Evolutionary conservation across 2,329 filamentous ascomycete species (phyloP), one percentile per base, ranked within the genome.

Genomic region (Trichoderma koningiopsis): DNA sequence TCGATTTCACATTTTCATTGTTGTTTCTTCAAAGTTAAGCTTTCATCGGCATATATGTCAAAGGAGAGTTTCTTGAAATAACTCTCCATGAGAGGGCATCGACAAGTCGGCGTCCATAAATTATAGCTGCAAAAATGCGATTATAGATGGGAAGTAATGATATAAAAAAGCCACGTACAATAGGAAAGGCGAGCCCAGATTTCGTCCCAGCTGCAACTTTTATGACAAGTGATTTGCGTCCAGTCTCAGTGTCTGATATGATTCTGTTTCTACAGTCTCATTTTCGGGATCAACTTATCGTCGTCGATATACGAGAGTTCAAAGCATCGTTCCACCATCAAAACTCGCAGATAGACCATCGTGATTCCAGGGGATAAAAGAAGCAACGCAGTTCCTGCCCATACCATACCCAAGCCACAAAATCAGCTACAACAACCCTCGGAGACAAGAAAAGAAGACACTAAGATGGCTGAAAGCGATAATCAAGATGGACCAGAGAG

Each of bases 401-500:
- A n/a, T 8, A 19, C 16, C n/a, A 14, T 37, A 5, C 14, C 22
- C 27, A 16, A 14, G 49, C 49, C 22, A 10, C 61, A n/a, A 8
- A 14, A 22, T 55, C 61, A 16, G n/a, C 7, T 52, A 29, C 37
- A 55, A 14, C 63, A 55, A 5, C 49, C 63, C n/a, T 8, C 11
- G 22, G 35, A 55, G 19, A 29, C 10, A 24, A 40, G 11, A 10
- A 55, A 33, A 22, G 53, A 68, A 7, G 5, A 5, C 10, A 2
- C 7, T 10, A 1, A 55, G 33, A 11, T 27, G 19, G 14, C 29
- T 11, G n/a, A 49, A 35, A 40, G n/a, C 29, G 55, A 59, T 1
- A 5, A 11, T 16, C 35, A 49, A 37, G 55, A 33, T 22, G 65
- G 65, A 29, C 65, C 65, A 60, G 65, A 68, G 47, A 61, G 56